Percentiles rank a stretch among this genome's conserved stretches.
These are phyloP conservation scores for Lactuca sativa DNA, from an alignment of 129 eudicot species.

Conservation along the genomic window DNA sequence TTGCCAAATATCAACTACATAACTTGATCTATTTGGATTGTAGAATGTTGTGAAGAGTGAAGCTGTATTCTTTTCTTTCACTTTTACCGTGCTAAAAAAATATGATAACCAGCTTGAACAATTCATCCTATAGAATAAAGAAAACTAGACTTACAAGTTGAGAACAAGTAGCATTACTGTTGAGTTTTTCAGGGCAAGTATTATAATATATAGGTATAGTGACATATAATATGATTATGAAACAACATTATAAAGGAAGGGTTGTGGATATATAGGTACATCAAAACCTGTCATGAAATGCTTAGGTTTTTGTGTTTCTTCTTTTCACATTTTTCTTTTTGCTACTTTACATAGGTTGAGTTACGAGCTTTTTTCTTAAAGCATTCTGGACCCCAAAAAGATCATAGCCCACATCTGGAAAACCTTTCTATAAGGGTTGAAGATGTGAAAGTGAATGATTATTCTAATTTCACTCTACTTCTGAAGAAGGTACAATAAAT, in stretches of 20 bases:
- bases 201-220: not conserved
- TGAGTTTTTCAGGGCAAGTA: not conserved
- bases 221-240: not conserved
- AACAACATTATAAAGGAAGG: not conserved
- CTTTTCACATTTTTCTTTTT: not conserved
- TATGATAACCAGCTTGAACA: not conserved
- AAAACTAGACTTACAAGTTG: conserved; percentile 5
- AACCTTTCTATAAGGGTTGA: conserved; percentile 28
- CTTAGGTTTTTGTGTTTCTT: not conserved
- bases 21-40: conserved; percentile 1
- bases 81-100: not conserved
- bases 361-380: conserved; percentile 83
- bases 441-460: conserved; percentile 17
- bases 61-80: not conserved
- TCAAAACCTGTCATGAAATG: conserved; percentile 3
- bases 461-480: conserved; percentile 36
- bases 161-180: conserved; percentile 11
- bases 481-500: conserved; percentile 65
- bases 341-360: conserved; percentile 58
- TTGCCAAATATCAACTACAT: not conserved
- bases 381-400: conserved; percentile 61
- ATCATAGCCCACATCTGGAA: conserved; percentile 27
- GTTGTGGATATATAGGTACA: not conserved
- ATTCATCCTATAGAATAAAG: not conserved
- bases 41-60: conserved; percentile 12